Evolutionary conservation across 2,329 filamentous ascomycete species (phyloP).

Genomic region (Aspergillus fumigatus): DNA sequence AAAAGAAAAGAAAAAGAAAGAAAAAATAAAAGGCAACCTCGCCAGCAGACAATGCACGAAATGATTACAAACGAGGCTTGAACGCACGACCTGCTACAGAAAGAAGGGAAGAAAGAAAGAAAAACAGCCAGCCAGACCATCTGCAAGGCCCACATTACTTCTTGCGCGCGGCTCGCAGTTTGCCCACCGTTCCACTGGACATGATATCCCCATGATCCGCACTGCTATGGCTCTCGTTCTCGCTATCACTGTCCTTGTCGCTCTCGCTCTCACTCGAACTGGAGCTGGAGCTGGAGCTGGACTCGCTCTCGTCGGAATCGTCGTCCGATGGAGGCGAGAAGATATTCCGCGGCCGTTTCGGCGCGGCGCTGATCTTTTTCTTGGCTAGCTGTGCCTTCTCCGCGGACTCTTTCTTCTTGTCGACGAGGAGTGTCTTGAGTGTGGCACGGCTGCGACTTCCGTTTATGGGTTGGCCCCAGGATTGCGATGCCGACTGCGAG

Average conservation of each 20-base stretch:
- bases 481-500: conserved; percentile 1
- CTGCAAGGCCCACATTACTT: background rate
- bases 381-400: conserved; percentile 3
- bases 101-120: background rate
- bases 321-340: conserved; percentile 12
- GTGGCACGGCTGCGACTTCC: background rate
- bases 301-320: conserved; percentile 11
- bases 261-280: conserved; percentile 3
- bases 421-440: conserved; percentile 3
- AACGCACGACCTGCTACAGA: background rate
- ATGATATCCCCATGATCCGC: conserved; percentile 20
- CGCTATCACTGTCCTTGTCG: conserved; percentile 9
- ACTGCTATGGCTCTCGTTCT: conserved; percentile 10
- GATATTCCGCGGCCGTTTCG: background rate
- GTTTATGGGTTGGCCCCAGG: conserved; percentile 1
- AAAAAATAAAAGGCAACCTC: too few species aligned
- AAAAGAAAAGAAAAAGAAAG: too few species aligned
- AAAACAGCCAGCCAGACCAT: background rate
- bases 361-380: background rate
- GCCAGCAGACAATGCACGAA: background rate
- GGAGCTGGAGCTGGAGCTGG: background rate
- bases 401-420: conserved; percentile 7
- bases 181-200: conserved; percentile 16
- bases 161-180: conserved; percentile 7
- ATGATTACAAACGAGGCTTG: background rate